Base-by-base conservation (phyloP, 495 filamentous ascomycete species). In the Physcia stellaris region DNA sequence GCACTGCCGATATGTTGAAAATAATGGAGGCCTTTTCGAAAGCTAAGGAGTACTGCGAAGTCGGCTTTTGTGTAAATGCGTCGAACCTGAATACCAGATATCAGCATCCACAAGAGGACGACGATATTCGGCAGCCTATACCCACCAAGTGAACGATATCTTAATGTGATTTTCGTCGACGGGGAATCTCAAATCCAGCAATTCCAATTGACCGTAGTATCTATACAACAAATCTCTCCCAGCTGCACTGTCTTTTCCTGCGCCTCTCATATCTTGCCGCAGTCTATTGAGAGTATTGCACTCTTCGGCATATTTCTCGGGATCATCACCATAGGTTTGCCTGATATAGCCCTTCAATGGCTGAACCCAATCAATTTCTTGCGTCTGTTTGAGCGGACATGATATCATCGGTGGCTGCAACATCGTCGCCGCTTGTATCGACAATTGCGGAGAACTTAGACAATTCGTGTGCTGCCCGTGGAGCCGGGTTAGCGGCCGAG, bases 1-100 rank as follows among this genome's bases (percentile, higher is more conserved):
- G 68, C 6, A 96, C 87, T 43, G 90, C 92, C 16, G 90, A 93
- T 53, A 98, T 96, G 59, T 98, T 98, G 73, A 98, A 98, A 50
- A 98, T 94, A 56, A 98, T 93, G 40, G 92, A 96, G 15, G 90
- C 90, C 59, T 98, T 98, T 59, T 98, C 90, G 59, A 87, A 98
- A 23, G 90, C 90, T 22, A 96, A 72, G 22, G 87, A 94, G 61
- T 92, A 94, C 55, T 98, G 90, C 7, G 88, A 75, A 2, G 92
- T 96, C 12, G 83, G 70, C 52, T 95, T 95, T 56, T 94, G 86
- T 18, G 90, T 98, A 61, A 98, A 98, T 27, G 90, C 90, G 60
- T 98, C 90, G 59, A 88, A 94, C 87, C 87, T 96, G 53, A 1
- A 6, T 2, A 19, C 29, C 26, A 43, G 41, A 43, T 40, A 50